Percentiles rank a stretch among this genome's conserved stretches.
Evolutionary conservation across 225 moss, liverwort and hornwort species (phyloP).

Genomic region (Marchantia polymorpha): DNA sequence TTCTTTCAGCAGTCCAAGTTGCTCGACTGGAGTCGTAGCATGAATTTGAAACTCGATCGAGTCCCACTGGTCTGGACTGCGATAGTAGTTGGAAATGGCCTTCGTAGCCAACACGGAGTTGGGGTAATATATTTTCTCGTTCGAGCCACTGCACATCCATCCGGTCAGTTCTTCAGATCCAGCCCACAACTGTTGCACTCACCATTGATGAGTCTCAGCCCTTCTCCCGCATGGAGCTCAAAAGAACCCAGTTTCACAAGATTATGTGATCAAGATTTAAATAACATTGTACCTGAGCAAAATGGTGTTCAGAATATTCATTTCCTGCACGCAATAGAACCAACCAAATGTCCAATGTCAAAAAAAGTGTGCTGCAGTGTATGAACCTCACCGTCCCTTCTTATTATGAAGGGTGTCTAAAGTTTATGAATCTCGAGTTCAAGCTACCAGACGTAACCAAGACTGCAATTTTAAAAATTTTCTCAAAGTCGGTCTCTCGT

Average conservation of each 20-base stretch:
- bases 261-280: not conserved
- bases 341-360: not conserved
- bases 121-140: slow-evolving; percentile 95
- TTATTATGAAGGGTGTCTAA: too few species aligned
- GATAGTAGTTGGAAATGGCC: slow-evolving; percentile 84
- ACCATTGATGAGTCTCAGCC: not conserved
- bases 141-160: slow-evolving; percentile 68
- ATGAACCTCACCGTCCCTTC: not conserved
- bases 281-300: slow-evolving; percentile 65
- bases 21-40: slow-evolving; percentile 73
- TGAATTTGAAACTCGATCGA: slow-evolving; percentile 98
- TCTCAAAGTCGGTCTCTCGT: too few species aligned
- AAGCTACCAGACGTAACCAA: too few species aligned
- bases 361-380: not conserved
- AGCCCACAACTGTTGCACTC: not conserved
- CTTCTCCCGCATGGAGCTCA: not conserved
- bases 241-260: not conserved
- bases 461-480: too few species aligned
- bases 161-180: too few species aligned
- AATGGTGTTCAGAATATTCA: slow-evolving; percentile 98
- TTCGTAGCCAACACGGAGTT: slow-evolving; percentile 92
- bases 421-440: too few species aligned
- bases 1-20: slow-evolving; percentile 76
- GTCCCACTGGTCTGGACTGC: slow-evolving; percentile 98
- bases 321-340: slow-evolving; percentile 64